Percentiles rank a stretch among this genome's conserved stretches.
phyloP scores from a whole-genome alignment of 805 yeast genomes.

The Pichia kluyveri region DNA sequence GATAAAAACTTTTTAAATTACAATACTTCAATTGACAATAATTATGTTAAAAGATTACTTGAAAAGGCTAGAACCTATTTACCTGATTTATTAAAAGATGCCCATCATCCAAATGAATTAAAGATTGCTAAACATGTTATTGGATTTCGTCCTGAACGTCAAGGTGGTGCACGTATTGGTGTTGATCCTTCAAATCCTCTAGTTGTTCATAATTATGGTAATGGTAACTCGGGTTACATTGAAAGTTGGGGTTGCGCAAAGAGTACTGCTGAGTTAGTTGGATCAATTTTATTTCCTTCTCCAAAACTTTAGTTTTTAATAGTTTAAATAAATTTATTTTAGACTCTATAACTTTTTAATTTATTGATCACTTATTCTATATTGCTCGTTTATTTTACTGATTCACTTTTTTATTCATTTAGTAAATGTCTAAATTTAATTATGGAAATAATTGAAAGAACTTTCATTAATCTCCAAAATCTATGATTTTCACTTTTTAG shows the following conservation, averaged over 20 bases:
- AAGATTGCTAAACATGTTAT: slow-evolving; percentile 46
- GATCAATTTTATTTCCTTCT: background rate
- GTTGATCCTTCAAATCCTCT: slow-evolving; percentile 16
- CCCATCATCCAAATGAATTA: slow-evolving; percentile 15
- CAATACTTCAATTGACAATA: slow-evolving; percentile 30
- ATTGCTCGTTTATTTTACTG: no score
- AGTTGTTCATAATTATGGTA: slow-evolving; percentile 61
- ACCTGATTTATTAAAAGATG: slow-evolving; percentile 36
- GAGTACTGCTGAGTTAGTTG: slow-evolving; percentile 12
- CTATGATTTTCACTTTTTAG: no score
- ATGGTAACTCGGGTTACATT: slow-evolving; percentile 15
- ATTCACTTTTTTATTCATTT: no score
- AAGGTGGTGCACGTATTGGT: slow-evolving; percentile 44
- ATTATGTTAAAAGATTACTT: slow-evolving; percentile 39
- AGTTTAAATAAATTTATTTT: no score
- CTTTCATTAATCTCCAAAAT: no score
- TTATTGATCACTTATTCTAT: no score
- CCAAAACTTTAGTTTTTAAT: background rate
- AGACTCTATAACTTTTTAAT: no score
- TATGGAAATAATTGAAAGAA: no score
- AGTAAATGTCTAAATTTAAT: no score
- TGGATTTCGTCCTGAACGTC: slow-evolving; percentile 63
- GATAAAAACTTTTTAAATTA: slow-evolving; percentile 15
- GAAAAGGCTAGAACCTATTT: slow-evolving; percentile 35
- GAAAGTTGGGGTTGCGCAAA: slow-evolving; percentile 50